Evolutionary conservation across 1,284 basidiomycete species (phyloP), one percentile per base, ranked within the genome.

Genomic region (Puccinia polysora): DNA sequence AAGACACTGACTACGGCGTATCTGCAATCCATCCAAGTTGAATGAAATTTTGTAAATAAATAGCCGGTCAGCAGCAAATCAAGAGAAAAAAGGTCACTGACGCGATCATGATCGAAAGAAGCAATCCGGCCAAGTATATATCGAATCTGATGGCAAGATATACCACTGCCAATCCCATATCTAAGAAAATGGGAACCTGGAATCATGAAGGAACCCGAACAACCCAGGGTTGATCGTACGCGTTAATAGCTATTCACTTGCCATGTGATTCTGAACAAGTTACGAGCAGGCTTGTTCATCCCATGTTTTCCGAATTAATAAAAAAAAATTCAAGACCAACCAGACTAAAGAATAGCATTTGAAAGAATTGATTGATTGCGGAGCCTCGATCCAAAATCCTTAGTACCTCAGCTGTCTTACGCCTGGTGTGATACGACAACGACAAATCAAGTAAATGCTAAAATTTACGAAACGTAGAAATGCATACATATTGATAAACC

Each of bases 341-440:
- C 49, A 65, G 32, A n/a, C 55, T 68, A 30, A 60, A 67, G 28
- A 73, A 36, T 6, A 69, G 49, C 28, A 69, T 25, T 69, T 62
- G 60, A 56, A 67, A 67, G 23, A 73, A 71, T 34, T 67, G 65
- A 43, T 79, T 79, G 77, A 86, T 84, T 1, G 85, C 84, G 2
- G 84, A 82, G 14, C 86, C 86, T 63, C 86, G 82, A 74, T 86
- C 85, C n/a, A 88, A 81, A 74, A 86, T 86, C n/a, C 86, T 82
- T 15, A 87, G 81, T 15, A 87, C 81, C 77, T 87, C 86, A 36
- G 86, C 86, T 2, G 86, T 87, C 81, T 86, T 86, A 74, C 85
- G 84, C 74, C 84, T 85, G 12, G 86, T 87, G 80, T 93, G 88
- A 85, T 89, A 94, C n/a, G 87, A 85, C 76, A 93, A 86, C 8